Percentiles rank a stretch among this genome's conserved stretches.
Conservation (phyloP, 768 basidiomycete genomes). For the Boletus pseudopeckii region DNA sequence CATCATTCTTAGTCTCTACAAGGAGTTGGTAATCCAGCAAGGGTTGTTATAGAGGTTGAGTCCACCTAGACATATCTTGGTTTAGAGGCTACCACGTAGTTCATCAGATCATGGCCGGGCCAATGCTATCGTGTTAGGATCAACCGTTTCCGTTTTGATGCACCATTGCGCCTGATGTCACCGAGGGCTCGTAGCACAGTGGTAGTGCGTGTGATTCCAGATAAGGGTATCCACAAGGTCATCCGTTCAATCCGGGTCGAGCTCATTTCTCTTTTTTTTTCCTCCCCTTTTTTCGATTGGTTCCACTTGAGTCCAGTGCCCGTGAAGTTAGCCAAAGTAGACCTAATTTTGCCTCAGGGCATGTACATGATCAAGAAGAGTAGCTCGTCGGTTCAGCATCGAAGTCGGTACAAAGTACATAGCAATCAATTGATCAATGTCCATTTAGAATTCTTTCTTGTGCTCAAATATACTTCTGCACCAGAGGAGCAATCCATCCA, state of each 20-base stretch:
- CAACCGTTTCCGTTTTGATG: neutral
- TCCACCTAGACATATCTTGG: neutral
- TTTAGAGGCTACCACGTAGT: neutral
- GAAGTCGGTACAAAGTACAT: neutral
- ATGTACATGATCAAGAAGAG: neutral
- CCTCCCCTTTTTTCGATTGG: neutral
- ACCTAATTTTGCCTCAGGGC: neutral
- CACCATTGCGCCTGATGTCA: neutral
- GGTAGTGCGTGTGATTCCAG: constrained; percentile 37
- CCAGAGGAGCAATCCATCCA: constrained; percentile 66
- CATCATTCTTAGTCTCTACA: constrained; percentile 68
- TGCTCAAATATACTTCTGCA: constrained; percentile 69
- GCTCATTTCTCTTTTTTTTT: constrained; percentile 19
- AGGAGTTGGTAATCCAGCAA: constrained; percentile 30
- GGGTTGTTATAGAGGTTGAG: constrained; percentile 8
- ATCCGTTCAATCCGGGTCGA: constrained; percentile 45
- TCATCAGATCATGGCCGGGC: neutral
- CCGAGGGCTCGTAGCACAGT: constrained; percentile 27
- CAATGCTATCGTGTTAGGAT: neutral
- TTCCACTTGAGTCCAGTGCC: neutral
- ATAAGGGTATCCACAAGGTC: constrained; percentile 36
- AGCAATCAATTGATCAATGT: constrained; percentile 29
- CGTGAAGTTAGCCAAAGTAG: neutral
- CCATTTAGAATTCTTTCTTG: constrained; percentile 66
- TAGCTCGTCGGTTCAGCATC: neutral